phyloP scores from a whole-genome alignment of 2,329 filamentous ascomycete species.

The Penicillium verrucosum region DNA sequence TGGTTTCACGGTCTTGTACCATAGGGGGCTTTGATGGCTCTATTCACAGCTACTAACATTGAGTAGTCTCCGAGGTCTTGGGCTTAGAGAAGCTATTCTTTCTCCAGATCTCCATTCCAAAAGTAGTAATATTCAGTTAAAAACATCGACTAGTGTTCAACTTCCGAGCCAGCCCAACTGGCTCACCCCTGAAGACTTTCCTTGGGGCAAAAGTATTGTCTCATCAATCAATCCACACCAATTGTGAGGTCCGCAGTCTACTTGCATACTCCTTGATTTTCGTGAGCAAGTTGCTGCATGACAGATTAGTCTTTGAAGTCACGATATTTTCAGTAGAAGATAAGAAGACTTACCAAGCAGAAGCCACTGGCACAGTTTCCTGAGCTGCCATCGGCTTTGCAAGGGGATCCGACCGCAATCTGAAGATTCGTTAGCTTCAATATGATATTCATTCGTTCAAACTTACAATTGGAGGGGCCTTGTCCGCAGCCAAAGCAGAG shows the following conservation, averaged over 20 bases:
- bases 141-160: too few species aligned
- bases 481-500: not conserved
- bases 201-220: not conserved
- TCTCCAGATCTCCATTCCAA: too few species aligned
- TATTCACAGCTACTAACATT: not conserved
- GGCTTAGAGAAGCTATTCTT: not conserved
- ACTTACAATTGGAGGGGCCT: not conserved
- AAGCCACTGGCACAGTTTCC: slow-evolving; percentile 3
- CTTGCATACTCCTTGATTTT: not conserved
- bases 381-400: slow-evolving; percentile 3
- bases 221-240: not conserved
- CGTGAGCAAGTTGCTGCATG: slow-evolving; percentile 1
- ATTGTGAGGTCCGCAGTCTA: not conserved
- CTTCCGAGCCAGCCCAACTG: not conserved
- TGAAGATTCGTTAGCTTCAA: not conserved
- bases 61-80: not conserved
- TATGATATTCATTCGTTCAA: not conserved
- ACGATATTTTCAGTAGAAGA: too few species aligned
- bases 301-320: not conserved
- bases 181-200: not conserved
- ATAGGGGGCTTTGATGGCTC: not conserved
- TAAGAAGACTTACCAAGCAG: not conserved
- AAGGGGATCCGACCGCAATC: not conserved
- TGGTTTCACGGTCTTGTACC: not conserved
- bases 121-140: not conserved